A percentile compares a stretch with the other conserved stretches of the same genome.
These are phyloP conservation scores for Paraconiothyrium sp. DNA, from an alignment of 2,329 filamentous ascomycete genomes.

Conservation along the genomic window DNA sequence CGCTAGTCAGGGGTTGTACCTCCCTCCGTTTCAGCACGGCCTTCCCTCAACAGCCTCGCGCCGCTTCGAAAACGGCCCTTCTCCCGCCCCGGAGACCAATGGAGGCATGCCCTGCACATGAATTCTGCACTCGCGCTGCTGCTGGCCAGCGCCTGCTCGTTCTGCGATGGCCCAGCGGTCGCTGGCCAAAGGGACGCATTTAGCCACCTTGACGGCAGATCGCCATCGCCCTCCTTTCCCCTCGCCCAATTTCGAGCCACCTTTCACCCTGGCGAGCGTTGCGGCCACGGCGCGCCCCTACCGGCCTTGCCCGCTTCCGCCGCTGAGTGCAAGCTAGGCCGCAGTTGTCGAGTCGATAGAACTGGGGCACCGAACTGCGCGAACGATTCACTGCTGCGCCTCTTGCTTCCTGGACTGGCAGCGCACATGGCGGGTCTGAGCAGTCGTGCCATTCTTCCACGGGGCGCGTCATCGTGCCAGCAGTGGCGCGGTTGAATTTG, in stretches of 20 bases:
- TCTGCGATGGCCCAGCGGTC: slow-evolving; percentile 5
- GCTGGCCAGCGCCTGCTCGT: slow-evolving; percentile 5
- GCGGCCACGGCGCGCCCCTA: background rate
- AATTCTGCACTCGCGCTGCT: slow-evolving; percentile 4
- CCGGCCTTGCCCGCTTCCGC: slow-evolving; percentile 12
- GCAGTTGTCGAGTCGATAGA: background rate
- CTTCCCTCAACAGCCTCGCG: slow-evolving; percentile 25
- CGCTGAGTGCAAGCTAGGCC: slow-evolving; percentile 1
- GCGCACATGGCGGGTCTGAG: background rate
- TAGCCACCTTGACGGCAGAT: slow-evolving; percentile 34
- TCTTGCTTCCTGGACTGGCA: background rate
- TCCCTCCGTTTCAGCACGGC: slow-evolving; percentile 41
- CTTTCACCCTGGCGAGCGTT: slow-evolving; percentile 9
- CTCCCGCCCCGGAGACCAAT: slow-evolving; percentile 20
- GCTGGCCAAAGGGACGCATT: slow-evolving; percentile 24
- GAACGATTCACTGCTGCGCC: slow-evolving; percentile 5
- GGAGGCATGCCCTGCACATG: slow-evolving; percentile 12
- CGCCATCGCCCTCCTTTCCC: slow-evolving; percentile 17
- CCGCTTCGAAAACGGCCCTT: slow-evolving; percentile 20
- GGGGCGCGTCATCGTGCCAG: background rate
- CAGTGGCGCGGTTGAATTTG: slow-evolving; percentile 3
- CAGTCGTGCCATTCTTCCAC: background rate
- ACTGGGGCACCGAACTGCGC: background rate
- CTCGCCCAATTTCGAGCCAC: slow-evolving; percentile 35
- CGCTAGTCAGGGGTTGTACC: slow-evolving; percentile 29